Conservation (phyloP, 1,284 basidiomycete species). For the Cerrena zonata region DNA sequence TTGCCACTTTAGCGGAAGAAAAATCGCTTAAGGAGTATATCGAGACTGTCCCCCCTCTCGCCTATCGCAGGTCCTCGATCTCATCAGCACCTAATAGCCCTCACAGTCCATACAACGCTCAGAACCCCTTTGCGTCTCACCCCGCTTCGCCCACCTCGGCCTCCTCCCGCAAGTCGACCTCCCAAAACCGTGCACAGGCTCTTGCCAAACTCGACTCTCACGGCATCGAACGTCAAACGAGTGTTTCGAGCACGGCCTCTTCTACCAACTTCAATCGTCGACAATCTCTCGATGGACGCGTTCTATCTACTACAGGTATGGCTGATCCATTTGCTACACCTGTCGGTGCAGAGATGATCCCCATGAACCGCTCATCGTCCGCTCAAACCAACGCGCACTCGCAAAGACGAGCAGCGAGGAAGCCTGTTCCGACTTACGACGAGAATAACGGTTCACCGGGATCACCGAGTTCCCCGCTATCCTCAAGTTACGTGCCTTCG, state of each 20-base stretch:
- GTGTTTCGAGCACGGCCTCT: constrained; percentile 9
- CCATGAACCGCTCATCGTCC: constrained; percentile 9
- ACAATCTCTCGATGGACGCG: constrained; percentile 6
- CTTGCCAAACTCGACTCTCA: constrained; percentile 21
- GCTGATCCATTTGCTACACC: background rate
- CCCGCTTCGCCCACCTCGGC: background rate
- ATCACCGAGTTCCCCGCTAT: too few relatives aligned
- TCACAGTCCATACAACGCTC: too few relatives aligned
- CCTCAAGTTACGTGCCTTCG: too few relatives aligned
- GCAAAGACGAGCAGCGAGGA: constrained; percentile 28
- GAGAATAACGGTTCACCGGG: too few relatives aligned
- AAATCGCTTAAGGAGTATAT: constrained; percentile 14
- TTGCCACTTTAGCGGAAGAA: constrained; percentile 20
- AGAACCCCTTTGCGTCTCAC: too few relatives aligned
- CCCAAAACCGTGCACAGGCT: constrained; percentile 21
- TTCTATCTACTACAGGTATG: constrained; percentile 4
- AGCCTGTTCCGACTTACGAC: constrained; percentile 41
- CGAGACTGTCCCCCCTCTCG: constrained; percentile 14
- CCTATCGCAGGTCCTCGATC: background rate
- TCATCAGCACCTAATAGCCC: background rate
- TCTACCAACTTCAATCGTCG: constrained; percentile 7
- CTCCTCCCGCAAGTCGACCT: constrained; percentile 4
- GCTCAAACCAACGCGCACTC: constrained; percentile 11
- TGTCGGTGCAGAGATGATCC: constrained; percentile 14
- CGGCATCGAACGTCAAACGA: background rate